Evolutionary conservation across 2,329 filamentous ascomycete genomes (phyloP).

Genomic region (Cercospora nicotianae): DNA sequence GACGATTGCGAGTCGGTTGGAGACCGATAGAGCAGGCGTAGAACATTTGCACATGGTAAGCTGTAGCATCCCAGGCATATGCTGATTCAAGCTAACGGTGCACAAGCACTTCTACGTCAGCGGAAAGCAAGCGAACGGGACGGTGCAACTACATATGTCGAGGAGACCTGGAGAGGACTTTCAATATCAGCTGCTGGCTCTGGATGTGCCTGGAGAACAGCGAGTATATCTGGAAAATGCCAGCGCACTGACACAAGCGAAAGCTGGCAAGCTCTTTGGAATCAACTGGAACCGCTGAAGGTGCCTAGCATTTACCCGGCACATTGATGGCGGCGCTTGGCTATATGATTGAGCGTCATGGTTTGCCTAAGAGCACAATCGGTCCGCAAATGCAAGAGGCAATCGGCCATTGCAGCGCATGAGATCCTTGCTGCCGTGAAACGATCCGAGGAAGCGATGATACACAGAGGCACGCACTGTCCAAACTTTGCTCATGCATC

Average conservation of each 20-base stretch:
- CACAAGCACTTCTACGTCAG: constrained; percentile 73
- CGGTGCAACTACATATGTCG: constrained; percentile 75
- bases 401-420: background rate
- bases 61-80: background rate
- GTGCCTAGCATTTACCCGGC: background rate
- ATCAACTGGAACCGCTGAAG: constrained; percentile 55
- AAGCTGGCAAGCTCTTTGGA: constrained; percentile 57
- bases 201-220: constrained; percentile 71
- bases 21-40: constrained; percentile 70
- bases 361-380: no score
- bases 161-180: constrained; percentile 64
- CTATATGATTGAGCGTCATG: background rate
- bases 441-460: background rate
- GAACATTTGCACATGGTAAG: constrained; percentile 71
- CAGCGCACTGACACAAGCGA: constrained; percentile 46
- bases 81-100: background rate
- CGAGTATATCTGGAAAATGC: constrained; percentile 67
- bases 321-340: background rate
- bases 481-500: background rate
- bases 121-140: constrained; percentile 71
- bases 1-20: constrained; percentile 53
- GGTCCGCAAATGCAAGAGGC: background rate
- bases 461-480: background rate
- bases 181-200: constrained; percentile 74
- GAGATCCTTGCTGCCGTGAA: background rate